Conservation (phyloP, 345 rosid species). For the Aquilaria sinensis region DNA sequence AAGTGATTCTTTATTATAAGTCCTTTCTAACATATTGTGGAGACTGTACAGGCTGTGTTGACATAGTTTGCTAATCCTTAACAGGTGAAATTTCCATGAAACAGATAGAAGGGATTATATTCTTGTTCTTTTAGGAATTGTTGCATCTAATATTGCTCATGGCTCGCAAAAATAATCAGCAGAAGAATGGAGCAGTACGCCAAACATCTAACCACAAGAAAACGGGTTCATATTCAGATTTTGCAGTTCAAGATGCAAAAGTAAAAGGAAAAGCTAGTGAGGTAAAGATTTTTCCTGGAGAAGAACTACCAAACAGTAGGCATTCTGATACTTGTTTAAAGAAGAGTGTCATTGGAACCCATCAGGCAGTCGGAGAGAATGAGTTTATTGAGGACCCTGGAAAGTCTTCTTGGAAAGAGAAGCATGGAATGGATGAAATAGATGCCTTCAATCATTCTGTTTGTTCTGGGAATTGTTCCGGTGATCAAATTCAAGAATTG, state of each 20-base stretch:
- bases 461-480: constrained; percentile 22
- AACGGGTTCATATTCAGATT: constrained; percentile 40
- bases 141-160: constrained; percentile 20
- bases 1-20: not conserved
- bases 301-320: constrained; percentile 37
- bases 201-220: constrained; percentile 40
- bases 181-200: constrained; percentile 62
- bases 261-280: constrained; percentile 39
- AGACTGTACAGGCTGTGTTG: constrained; percentile 11
- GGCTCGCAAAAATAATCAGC: constrained; percentile 88
- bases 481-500: constrained; percentile 27
- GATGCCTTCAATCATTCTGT: constrained; percentile 25
- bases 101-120: constrained; percentile 17
- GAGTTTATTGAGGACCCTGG: constrained; percentile 20
- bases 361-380: constrained; percentile 27
- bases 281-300: constrained; percentile 33
- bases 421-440: constrained; percentile 28
- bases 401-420: constrained; percentile 25
- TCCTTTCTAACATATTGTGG: not conserved
- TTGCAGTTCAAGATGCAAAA: constrained; percentile 25
- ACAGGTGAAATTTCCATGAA: not conserved
- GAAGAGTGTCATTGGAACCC: constrained; percentile 13
- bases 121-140: constrained; percentile 11
- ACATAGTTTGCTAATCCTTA: constrained; percentile 3
- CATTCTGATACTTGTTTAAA: constrained; percentile 23